phyloP scores from a whole-genome alignment of 805 yeast species.

The Starmerella stigmatis region DNA sequence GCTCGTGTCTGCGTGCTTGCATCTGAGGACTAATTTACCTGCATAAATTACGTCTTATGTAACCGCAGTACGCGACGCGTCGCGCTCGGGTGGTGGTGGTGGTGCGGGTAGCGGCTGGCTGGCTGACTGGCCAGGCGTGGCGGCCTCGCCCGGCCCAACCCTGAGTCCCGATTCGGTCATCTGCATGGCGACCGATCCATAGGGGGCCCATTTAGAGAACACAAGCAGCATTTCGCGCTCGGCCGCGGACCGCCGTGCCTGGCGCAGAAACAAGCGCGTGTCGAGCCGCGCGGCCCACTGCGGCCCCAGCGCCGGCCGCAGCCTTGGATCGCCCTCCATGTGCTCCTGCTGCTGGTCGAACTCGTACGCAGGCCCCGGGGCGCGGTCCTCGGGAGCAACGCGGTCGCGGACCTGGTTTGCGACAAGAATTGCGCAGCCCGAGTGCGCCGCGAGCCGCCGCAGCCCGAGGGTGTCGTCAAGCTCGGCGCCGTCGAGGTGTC shows the following conservation, averaged over 20 bases:
- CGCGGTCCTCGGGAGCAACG: slow-evolving; percentile 15
- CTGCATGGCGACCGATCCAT: slow-evolving; percentile 3
- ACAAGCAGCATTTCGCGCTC: slow-evolving; percentile 6
- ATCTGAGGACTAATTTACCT: slow-evolving; percentile 5
- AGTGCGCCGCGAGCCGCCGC: slow-evolving; percentile 38
- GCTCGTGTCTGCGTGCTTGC: no score
- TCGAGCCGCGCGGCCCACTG: slow-evolving; percentile 12
- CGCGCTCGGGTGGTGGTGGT: no score
- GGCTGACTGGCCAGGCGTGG: background rate
- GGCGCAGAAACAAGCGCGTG: slow-evolving; percentile 13
- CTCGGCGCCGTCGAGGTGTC: no score
- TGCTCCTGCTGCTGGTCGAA: slow-evolving; percentile 2
- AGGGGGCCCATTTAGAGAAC: slow-evolving; percentile 10
- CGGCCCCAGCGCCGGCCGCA: slow-evolving; percentile 12
- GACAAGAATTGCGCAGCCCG: slow-evolving; percentile 51
- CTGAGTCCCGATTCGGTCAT: slow-evolving; percentile 11
- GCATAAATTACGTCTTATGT: slow-evolving; percentile 10
- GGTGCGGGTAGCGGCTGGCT: background rate
- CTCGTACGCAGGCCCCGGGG: slow-evolving; percentile 1
- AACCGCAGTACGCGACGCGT: background rate
- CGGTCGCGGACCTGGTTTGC: slow-evolving; percentile 71
- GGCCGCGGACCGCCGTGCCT: background rate
- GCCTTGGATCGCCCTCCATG: slow-evolving; percentile 12
- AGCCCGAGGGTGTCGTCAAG: slow-evolving; percentile 30
- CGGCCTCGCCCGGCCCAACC: background rate